These are phyloP conservation scores for Alternaria atra DNA, from an alignment of 2,329 filamentous ascomycete genomes.

Conservation along the genomic window DNA sequence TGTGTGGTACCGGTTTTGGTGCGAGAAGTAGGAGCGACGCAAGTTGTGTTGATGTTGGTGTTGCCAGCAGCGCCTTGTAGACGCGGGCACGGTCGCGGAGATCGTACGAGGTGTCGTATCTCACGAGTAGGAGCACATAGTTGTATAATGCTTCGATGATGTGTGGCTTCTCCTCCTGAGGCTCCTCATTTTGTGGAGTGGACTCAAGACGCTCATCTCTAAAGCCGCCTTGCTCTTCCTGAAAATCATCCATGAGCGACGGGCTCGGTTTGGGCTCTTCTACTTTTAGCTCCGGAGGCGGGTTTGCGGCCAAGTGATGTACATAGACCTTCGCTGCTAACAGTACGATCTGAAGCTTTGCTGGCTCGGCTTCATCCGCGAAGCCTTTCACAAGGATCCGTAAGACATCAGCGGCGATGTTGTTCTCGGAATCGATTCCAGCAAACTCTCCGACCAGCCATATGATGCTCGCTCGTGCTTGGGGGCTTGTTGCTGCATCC, in stretches of 20 bases:
- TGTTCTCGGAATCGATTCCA: constrained; percentile 79
- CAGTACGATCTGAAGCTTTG: constrained; percentile 90
- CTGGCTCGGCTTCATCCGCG: constrained; percentile 80
- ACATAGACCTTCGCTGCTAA: constrained; percentile 97
- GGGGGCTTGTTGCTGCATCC: constrained; percentile 85
- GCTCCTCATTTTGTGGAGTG: constrained; percentile 18
- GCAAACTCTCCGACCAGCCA: constrained; percentile 98
- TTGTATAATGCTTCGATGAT: constrained; percentile 81
- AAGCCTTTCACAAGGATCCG: constrained; percentile 89
- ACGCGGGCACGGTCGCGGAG: constrained; percentile 89
- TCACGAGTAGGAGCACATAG: constrained; percentile 82
- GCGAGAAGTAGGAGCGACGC: constrained; percentile 90
- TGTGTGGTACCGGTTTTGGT: constrained; percentile 91
- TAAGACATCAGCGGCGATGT: constrained; percentile 91
- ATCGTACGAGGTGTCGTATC: constrained; percentile 95
- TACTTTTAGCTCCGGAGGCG: constrained; percentile 49
- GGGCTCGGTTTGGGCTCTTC: constrained; percentile 36
- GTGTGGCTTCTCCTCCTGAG: constrained; percentile 61
- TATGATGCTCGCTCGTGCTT: constrained; percentile 91
- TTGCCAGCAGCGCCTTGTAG: constrained; percentile 82
- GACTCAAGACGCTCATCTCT: constrained; percentile 36
- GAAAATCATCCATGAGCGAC: constrained; percentile 38
- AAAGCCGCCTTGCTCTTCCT: constrained; percentile 50
- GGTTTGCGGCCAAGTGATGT: constrained; percentile 78
- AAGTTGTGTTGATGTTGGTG: constrained; percentile 79